Evolutionary conservation across 1,284 basidiomycete species (phyloP).

Genomic region (Leccinum ponderosum): DNA sequence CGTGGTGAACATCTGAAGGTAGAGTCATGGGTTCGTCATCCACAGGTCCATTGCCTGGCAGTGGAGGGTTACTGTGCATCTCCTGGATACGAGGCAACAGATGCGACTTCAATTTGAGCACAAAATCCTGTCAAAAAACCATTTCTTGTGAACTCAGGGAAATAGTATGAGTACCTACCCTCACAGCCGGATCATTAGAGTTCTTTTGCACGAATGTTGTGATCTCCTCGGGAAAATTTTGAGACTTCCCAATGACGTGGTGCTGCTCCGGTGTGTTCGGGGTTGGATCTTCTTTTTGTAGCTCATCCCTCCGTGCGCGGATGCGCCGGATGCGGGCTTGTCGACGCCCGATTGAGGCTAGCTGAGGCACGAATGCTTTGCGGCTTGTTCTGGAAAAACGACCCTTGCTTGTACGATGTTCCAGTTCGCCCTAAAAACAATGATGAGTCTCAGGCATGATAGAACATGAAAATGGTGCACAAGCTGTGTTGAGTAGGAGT

Average conservation of each 20-base stretch:
- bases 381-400: conserved; percentile 4
- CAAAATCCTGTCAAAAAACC: background rate
- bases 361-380: conserved; percentile 8
- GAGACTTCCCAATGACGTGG: conserved; percentile 17
- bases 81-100: background rate
- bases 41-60: background rate
- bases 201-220: conserved; percentile 7
- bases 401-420: conserved; percentile 8
- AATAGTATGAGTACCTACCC: background rate
- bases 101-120: background rate
- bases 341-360: conserved; percentile 2
- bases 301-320: background rate
- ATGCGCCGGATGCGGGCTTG: conserved; percentile 9
- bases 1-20: background rate
- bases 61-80: background rate
- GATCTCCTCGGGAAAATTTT: conserved; percentile 15
- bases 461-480: background rate
- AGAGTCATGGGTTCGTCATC: background rate
- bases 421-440: conserved; percentile 4
- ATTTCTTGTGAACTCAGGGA: background rate
- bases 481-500: background rate
- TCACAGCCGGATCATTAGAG: background rate
- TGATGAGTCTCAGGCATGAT: background rate
- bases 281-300: background rate
- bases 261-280: conserved; percentile 3